phyloP scores from a whole-genome alignment of 306 rosid species.

The Fragaria ananassa region DNA sequence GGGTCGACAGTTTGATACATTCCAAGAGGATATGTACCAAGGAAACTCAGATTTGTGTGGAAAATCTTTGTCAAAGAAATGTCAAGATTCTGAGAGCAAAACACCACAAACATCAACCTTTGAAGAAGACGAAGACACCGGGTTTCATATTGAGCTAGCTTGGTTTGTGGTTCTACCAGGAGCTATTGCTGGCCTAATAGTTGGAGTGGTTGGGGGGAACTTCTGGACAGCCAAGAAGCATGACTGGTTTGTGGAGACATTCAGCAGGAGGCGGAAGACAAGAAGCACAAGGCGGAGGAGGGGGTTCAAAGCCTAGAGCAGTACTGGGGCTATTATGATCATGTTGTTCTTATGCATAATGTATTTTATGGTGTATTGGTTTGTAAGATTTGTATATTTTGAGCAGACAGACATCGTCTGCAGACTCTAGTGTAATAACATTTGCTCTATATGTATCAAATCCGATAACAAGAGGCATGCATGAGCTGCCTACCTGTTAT shows the following conservation, averaged over 20 bases:
- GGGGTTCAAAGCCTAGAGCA: no score
- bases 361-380: no score
- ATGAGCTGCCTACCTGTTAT: no score
- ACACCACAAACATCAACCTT: no score
- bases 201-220: constrained; percentile 7
- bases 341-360: no score
- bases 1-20: constrained; percentile 16
- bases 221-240: neutral
- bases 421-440: no score
- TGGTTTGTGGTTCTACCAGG: neutral
- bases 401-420: no score
- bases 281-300: no score
- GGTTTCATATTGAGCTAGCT: neutral
- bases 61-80: constrained; percentile 2
- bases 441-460: no score
- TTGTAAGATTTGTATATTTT: no score
- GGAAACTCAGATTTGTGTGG: constrained; percentile 23
- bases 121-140: neutral
- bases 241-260: constrained; percentile 2
- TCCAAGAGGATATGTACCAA: neutral
- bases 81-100: neutral
- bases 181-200: neutral
- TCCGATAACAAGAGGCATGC: no score
- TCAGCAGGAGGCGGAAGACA: neutral
- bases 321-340: no score